phyloP scores from a whole-genome alignment of 176 grass and related monocot species.

The Panicum miliaceum region DNA sequence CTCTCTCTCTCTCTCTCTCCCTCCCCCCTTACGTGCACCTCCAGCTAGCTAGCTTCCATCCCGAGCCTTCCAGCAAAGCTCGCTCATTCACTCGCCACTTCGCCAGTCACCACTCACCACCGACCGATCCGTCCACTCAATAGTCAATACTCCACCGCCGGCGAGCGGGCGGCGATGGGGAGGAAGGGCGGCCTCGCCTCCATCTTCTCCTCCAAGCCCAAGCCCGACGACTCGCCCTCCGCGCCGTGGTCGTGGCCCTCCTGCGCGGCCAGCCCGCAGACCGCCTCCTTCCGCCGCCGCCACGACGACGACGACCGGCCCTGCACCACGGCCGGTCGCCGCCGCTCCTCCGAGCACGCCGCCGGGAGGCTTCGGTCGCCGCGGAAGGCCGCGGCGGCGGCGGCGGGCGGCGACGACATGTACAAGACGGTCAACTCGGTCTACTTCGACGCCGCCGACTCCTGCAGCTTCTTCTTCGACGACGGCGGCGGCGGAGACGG shows the following conservation, averaged over 20 bases:
- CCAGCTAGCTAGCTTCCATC: background rate
- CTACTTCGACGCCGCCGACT: slow-evolving; percentile 43
- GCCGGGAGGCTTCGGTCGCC: background rate
- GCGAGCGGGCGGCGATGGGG: slow-evolving; percentile 14
- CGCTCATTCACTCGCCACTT: background rate
- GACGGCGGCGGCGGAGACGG: background rate
- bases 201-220: slow-evolving; percentile 64
- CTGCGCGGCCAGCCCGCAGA: slow-evolving; percentile 57
- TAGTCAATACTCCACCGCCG: background rate
- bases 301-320: slow-evolving; percentile 24
- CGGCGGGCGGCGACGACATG: background rate
- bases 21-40: background rate
- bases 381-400: background rate
- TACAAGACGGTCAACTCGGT: slow-evolving; percentile 63
- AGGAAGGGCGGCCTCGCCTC: slow-evolving; percentile 69
- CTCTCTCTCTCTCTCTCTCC: too few species aligned
- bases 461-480: background rate
- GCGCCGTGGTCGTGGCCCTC: slow-evolving; percentile 65
- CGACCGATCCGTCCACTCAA: background rate
- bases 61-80: background rate
- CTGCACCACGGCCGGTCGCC: slow-evolving; percentile 9
- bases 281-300: slow-evolving; percentile 64
- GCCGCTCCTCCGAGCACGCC: background rate
- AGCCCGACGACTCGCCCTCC: background rate
- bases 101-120: background rate